A percentile compares a stretch with the other conserved stretches of the same genome.
phyloP scores from a whole-genome alignment of 495 filamentous ascomycete genomes.

The Cercophora newfieldiana region DNA sequence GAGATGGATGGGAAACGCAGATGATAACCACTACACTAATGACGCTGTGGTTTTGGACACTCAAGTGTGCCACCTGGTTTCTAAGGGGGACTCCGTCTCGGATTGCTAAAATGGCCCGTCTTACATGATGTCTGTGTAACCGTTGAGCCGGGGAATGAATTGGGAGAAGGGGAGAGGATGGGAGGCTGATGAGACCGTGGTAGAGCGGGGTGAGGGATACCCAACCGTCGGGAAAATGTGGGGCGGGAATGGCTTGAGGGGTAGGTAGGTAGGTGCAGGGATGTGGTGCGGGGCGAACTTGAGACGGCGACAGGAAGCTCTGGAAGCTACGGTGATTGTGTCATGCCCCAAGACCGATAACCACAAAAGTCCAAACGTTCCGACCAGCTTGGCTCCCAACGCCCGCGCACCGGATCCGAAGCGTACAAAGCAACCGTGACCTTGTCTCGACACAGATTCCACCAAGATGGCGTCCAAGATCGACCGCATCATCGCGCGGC shows the following conservation, averaged over 20 bases:
- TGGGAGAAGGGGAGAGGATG: background rate
- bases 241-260: background rate
- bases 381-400: background rate
- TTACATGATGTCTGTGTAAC: background rate
- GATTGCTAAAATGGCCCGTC: background rate
- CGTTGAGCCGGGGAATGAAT: background rate
- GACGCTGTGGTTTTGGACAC: slow-evolving; percentile 13
- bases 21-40: slow-evolving; percentile 32
- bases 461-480: slow-evolving; percentile 37
- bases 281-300: background rate
- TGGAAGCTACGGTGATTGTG: background rate
- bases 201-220: background rate
- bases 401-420: too few relatives aligned
- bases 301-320: background rate
- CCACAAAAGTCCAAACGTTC: background rate
- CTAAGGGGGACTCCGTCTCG: too few relatives aligned
- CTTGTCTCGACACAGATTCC: background rate
- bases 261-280: background rate
- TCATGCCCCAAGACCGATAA: background rate
- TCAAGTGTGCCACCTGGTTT: background rate
- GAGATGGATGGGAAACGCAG: slow-evolving; percentile 27
- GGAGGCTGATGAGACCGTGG: background rate
- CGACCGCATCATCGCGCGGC: slow-evolving; percentile 51
- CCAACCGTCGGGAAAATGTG: background rate
- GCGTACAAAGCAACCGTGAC: too few relatives aligned